Base-by-base conservation (phyloP, 2,329 filamentous ascomycete species). In the Dothiorella sarmentorum region DNA sequence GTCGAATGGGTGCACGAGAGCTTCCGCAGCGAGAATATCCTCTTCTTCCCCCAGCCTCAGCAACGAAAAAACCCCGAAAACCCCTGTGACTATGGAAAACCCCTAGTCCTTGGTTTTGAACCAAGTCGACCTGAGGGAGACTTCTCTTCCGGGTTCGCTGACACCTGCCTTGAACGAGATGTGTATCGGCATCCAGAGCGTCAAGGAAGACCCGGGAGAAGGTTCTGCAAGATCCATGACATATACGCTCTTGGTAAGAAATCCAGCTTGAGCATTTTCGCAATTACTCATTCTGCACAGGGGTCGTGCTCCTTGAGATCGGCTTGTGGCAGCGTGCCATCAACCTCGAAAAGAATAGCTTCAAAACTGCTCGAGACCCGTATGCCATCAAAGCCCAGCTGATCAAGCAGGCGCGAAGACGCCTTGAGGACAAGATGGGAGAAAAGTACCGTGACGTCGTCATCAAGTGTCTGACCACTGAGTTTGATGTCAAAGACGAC, bases 221-320 rank as follows among this genome's bases (percentile, higher is more conserved):
- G 61, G 18, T 75, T 74, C 56, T 63, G 26, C 13, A 66, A 66
- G 11, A 49, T 56, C 1, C 71, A 75, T 49, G 73, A 76, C 49
- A 69, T 75, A 18, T 75, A 75, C 59, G 65, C 72, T 3, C 61
- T 75, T 9, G 73, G 44, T 35, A 22, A 33, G 43, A 7, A 27
- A 15, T 27, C 20, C n/a, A n/a, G 9, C n/a, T 15, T 10, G 3
- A 2, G 6, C 3, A 10, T 3, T 9, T 17, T n/a, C 13, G 5
- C 27, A 5, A 2, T 27, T 2, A 44, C 13, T 42, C 18, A 11
- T 13, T 13, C 4, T 29, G 29, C 6, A 1, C 18, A 49, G 45
- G 73, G 3, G 72, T 75, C 5, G 66, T 75, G 0, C 63, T 76
- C 7, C 62, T 76, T 0, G 74, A 75, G 61, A 73, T 76, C 35